These are phyloP conservation scores for Quercus cerris DNA, from an alignment of 306 rosid genomes.

Conservation along the genomic window DNA sequence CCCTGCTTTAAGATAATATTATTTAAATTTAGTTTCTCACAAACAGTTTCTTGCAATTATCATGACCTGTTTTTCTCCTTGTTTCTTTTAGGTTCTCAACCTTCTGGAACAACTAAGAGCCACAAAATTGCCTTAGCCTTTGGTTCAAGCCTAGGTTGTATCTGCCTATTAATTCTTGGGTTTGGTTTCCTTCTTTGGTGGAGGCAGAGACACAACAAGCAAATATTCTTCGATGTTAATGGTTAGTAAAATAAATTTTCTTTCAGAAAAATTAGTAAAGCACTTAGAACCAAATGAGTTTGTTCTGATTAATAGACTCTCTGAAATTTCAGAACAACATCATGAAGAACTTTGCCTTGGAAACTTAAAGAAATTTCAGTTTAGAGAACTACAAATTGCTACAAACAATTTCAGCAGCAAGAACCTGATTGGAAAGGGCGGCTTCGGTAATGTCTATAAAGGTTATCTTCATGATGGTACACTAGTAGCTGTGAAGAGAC, in stretches of 20 bases:
- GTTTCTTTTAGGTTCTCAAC: slow-evolving; percentile 44
- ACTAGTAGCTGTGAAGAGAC: slow-evolving; percentile 83
- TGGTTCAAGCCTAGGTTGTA: slow-evolving; percentile 80
- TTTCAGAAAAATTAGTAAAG: background rate
- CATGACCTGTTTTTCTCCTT: background rate
- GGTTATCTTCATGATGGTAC: slow-evolving; percentile 79
- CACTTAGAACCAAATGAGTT: background rate
- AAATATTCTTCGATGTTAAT: slow-evolving; percentile 79
- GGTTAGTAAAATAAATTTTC: slow-evolving; percentile 45
- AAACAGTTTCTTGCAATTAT: background rate
- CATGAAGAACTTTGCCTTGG: slow-evolving; percentile 84
- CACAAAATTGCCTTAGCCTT: slow-evolving; percentile 75
- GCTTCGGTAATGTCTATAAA: slow-evolving; percentile 95
- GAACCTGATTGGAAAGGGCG: slow-evolving; percentile 86
- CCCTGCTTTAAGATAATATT: slow-evolving; percentile 6
- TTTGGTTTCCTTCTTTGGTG: slow-evolving; percentile 87
- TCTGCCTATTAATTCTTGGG: slow-evolving; percentile 66
- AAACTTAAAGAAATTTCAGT: slow-evolving; percentile 74
- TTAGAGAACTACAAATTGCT: slow-evolving; percentile 88
- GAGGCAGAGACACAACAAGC: slow-evolving; percentile 81
- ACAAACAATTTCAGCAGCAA: slow-evolving; percentile 89
- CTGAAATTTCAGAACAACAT: slow-evolving; percentile 54
- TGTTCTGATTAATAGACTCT: background rate
- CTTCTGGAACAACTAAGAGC: slow-evolving; percentile 55
- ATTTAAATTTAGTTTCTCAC: background rate